Percentiles rank a stretch among this genome's conserved stretches.
Conservation (phyloP, 2,329 filamentous ascomycete genomes). For the Huntiella bhutanensis region DNA sequence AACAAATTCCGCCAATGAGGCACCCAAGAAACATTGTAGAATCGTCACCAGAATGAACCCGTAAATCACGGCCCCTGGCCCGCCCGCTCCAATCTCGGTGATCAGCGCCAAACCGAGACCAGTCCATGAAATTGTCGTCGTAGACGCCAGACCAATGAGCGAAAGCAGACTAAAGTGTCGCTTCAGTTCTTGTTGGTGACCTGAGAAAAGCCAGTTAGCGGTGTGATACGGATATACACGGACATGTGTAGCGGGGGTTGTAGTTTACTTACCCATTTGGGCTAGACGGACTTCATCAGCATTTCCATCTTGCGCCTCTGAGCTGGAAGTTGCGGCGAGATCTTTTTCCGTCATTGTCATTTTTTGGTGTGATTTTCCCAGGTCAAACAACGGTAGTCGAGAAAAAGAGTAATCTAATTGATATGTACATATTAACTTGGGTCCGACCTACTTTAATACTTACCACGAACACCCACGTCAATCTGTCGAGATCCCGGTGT, state of each 20-base stretch:
- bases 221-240: background rate
- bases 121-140: conserved; percentile 31
- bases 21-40: conserved; percentile 24
- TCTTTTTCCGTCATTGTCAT: background rate
- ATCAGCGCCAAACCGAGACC: conserved; percentile 26
- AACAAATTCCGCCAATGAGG: conserved; percentile 28
- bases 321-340: conserved; percentile 1
- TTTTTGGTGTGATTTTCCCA: background rate
- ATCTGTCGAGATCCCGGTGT: too few relatives aligned
- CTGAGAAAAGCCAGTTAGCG: conserved; percentile 13
- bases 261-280: conserved; percentile 22
- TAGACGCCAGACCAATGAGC: conserved; percentile 28
- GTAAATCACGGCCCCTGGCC: conserved; percentile 29
- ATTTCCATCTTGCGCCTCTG: conserved; percentile 12
- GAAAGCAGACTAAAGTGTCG: conserved; percentile 28
- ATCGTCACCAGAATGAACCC: conserved; percentile 29
- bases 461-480: too few relatives aligned
- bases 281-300: conserved; percentile 24
- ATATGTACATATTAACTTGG: too few relatives aligned
- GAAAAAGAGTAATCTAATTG: too few relatives aligned
- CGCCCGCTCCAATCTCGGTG: conserved; percentile 28
- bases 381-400: too few relatives aligned
- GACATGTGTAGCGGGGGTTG: too few relatives aligned
- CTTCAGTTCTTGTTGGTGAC: conserved; percentile 29
- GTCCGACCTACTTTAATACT: too few relatives aligned